Evolutionary conservation across 1,284 basidiomycete genomes (phyloP), one percentile per base, ranked within the genome.

Genomic region (Boletellus deceptivus): DNA sequence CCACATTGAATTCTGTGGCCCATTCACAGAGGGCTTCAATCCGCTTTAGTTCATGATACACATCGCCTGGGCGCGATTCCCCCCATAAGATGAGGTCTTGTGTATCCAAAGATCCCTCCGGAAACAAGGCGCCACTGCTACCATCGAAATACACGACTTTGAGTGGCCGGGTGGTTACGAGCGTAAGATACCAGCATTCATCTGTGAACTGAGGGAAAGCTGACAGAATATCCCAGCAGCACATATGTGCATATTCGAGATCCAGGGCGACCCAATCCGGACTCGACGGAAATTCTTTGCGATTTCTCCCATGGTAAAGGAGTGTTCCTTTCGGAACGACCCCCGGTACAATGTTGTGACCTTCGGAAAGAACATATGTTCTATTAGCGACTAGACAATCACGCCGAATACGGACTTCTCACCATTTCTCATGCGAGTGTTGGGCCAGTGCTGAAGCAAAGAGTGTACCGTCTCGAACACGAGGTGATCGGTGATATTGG

Each of bases 81-180:
- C 41, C 41, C 6, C 13, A 43, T 14, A 6, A 18, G 3, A 43
- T 18, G 14, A 43, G 29, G 17, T 43, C 29, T 43, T 43, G 42
- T 43, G 42, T 22, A 25, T 33, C 42, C 6, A 43, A 10, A 9
- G 42, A 0, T 13, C 42, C 42, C 2, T 25, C 25, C 4, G 29
- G 13, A 16, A n/a, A 3, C 50, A 73, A 72, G 0, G 63, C 69
- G 2, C 72, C 70, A 42, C 70, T 70, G 29, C 62, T 72, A 1
- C 75, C 75, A 42, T 76, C 75, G 29, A 76, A 75, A 48, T 77
- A 76, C 17, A 76, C 46, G 2, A 77, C 54, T 24, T 68, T 70
- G 9, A 77, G 62, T 0, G 71, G 60, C 5, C 73, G 64, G 8
- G 62, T 67, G 8, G 71, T 55, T 14, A 66, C 61, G 7, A 74